phyloP scores from a whole-genome alignment of 371 early-diverging fungal species.

The Scutellospora calospora region DNA sequence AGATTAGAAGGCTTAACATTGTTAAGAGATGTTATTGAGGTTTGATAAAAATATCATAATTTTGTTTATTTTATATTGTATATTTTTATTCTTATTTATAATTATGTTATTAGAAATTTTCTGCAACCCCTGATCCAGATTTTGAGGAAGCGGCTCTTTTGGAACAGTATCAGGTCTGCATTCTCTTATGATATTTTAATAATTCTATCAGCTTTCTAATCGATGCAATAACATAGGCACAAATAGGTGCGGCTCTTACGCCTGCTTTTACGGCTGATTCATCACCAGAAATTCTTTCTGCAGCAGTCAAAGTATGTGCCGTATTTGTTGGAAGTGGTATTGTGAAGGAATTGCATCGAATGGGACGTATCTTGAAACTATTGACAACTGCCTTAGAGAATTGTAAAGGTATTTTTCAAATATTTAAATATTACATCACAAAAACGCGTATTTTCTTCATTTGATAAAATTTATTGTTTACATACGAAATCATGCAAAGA shows the following conservation, averaged over 20 bases:
- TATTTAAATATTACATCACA: not conserved
- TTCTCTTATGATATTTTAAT: not conserved
- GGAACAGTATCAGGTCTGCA: slow-evolving; percentile 81
- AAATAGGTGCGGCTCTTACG: slow-evolving; percentile 88
- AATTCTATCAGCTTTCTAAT: not conserved
- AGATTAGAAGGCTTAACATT: slow-evolving; percentile 81
- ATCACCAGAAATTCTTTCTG: slow-evolving; percentile 78
- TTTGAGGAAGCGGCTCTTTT: slow-evolving; percentile 79
- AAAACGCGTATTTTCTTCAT: not conserved
- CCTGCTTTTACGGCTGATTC: slow-evolving; percentile 87
- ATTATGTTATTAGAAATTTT: slow-evolving; percentile 59
- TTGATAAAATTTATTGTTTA: not conserved
- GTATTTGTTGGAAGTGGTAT: slow-evolving; percentile 88
- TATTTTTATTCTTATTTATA: slow-evolving; percentile 12
- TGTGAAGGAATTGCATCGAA: slow-evolving; percentile 77
- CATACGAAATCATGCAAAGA: slow-evolving; percentile 66
- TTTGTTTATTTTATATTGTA: slow-evolving; percentile 18
- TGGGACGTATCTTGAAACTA: slow-evolving; percentile 78
- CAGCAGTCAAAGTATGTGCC: slow-evolving; percentile 86
- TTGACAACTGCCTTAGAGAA: slow-evolving; percentile 75
- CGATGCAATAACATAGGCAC: slow-evolving; percentile 59
- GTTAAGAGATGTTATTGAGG: slow-evolving; percentile 77
- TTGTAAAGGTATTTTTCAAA: slow-evolving; percentile 67
- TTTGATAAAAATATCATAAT: slow-evolving; percentile 24
- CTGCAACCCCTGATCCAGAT: slow-evolving; percentile 79